These are phyloP conservation scores for Chrysanthemum seticuspe DNA, from an alignment of 129 eudicot species.

Conservation along the genomic window DNA sequence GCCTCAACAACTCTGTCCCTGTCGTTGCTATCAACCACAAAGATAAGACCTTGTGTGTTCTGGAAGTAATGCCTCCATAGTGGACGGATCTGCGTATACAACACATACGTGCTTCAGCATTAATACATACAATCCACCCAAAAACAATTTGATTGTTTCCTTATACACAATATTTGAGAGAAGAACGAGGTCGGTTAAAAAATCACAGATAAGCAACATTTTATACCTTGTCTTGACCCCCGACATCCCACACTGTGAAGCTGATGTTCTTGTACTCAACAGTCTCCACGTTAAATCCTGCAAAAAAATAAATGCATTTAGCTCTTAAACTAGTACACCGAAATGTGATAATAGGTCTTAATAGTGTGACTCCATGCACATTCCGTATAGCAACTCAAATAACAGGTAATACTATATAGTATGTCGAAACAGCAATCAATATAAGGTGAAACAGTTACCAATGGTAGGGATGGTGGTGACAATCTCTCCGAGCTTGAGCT, in stretches of 20 bases:
- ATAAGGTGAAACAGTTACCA: slow-evolving; percentile 47
- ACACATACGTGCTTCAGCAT: slow-evolving; percentile 10
- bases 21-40: slow-evolving; percentile 87
- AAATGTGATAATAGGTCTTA: background rate
- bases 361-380: background rate
- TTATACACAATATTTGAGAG: background rate
- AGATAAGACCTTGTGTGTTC: slow-evolving; percentile 80
- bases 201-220: background rate
- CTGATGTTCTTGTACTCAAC: slow-evolving; percentile 98
- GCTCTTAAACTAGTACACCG: background rate
- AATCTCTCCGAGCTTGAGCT: slow-evolving; percentile 99
- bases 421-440: background rate
- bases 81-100: slow-evolving; percentile 65
- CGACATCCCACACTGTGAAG: slow-evolving; percentile 99
- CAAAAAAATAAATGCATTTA: slow-evolving; percentile 8
- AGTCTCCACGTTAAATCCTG: slow-evolving; percentile 98
- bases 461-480: slow-evolving; percentile 97
- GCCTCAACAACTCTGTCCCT: slow-evolving; percentile 87
- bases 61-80: slow-evolving; percentile 89
- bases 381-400: slow-evolving; percentile 3
- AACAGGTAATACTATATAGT: background rate
- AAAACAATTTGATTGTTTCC: background rate
- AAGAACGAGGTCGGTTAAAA: background rate
- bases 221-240: slow-evolving; percentile 99
- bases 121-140: background rate